Evolutionary conservation across 768 basidiomycete species (phyloP).

Genomic region (Tricholoma sp.): DNA sequence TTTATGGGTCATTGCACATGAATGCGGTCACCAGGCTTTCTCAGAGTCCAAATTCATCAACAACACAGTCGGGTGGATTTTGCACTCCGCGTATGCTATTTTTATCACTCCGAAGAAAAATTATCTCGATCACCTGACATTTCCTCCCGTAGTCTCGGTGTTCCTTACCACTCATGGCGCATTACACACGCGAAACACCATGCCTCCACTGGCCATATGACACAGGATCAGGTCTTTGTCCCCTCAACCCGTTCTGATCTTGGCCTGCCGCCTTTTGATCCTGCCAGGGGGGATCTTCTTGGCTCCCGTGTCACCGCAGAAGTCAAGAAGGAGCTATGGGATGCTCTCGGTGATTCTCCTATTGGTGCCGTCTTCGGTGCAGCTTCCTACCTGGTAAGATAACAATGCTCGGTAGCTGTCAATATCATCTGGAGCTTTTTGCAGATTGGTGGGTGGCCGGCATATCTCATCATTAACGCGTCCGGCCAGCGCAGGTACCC

Average conservation of each 20-base stretch:
- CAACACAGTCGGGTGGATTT: constrained; percentile 87
- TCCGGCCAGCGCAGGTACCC: constrained; percentile 86
- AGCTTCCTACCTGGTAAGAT: constrained; percentile 55
- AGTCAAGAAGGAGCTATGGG: constrained; percentile 69
- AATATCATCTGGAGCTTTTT: not conserved
- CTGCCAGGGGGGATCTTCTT: constrained; percentile 56
- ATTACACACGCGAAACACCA: constrained; percentile 95
- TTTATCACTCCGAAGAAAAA: not conserved
- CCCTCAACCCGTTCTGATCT: constrained; percentile 79
- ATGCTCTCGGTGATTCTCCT: constrained; percentile 90
- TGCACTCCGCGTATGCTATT: constrained; percentile 76
- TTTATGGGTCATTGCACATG: constrained; percentile 91
- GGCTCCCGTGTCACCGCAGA: constrained; percentile 64
- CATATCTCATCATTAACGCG: constrained; percentile 78
- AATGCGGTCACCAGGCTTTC: constrained; percentile 96
- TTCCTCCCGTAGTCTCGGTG: constrained; percentile 61
- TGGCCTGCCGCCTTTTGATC: constrained; percentile 61
- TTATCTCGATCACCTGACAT: constrained; percentile 11
- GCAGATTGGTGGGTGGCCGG: constrained; percentile 80
- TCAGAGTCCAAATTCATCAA: constrained; percentile 90
- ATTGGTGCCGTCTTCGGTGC: constrained; percentile 55
- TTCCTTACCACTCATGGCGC: constrained; percentile 96
- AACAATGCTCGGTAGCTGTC: not conserved
- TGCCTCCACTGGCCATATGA: constrained; percentile 89
- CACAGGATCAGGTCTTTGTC: constrained; percentile 94